Conservation (phyloP, 176 grass and related monocot species). For the Oryza brachyantha region DNA sequence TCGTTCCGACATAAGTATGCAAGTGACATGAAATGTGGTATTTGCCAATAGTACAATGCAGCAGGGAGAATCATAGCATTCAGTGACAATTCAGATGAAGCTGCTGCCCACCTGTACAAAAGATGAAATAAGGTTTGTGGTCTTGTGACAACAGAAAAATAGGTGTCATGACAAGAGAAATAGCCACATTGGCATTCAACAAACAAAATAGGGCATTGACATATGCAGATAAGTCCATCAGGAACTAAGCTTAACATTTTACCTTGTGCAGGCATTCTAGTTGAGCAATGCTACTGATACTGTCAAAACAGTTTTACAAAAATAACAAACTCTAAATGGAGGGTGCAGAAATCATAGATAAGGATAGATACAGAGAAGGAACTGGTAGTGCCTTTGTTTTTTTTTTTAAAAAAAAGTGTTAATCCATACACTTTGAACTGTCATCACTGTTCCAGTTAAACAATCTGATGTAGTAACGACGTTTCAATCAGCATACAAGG, state of each 20-base stretch:
- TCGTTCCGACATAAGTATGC: constrained; percentile 86
- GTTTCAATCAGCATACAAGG: neutral
- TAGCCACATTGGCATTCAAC: neutral
- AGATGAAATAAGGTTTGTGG: neutral
- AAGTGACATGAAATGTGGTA: constrained; percentile 98
- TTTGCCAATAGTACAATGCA: constrained; percentile 90
- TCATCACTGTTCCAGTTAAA: neutral
- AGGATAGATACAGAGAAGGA: neutral
- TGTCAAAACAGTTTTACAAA: neutral
- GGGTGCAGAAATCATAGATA: neutral
- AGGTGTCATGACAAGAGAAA: constrained; percentile 3
- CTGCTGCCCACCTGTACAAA: constrained; percentile 71
- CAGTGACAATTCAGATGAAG: constrained; percentile 71
- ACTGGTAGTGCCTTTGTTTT: neutral
- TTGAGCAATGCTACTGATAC: constrained; percentile 11
- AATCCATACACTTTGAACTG: neutral
- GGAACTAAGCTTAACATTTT: constrained; percentile 4
- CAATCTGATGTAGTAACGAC: neutral
- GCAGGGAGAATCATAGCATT: constrained; percentile 92
- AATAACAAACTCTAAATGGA: neutral
- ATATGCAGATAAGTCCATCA: neutral
- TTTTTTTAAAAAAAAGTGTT: neutral
- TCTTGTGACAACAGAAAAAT: neutral
- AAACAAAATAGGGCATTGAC: neutral
- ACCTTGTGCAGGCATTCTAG: neutral